phyloP scores from a whole-genome alignment of 306 rosid genomes.

The Vachellia pachyceras region DNA sequence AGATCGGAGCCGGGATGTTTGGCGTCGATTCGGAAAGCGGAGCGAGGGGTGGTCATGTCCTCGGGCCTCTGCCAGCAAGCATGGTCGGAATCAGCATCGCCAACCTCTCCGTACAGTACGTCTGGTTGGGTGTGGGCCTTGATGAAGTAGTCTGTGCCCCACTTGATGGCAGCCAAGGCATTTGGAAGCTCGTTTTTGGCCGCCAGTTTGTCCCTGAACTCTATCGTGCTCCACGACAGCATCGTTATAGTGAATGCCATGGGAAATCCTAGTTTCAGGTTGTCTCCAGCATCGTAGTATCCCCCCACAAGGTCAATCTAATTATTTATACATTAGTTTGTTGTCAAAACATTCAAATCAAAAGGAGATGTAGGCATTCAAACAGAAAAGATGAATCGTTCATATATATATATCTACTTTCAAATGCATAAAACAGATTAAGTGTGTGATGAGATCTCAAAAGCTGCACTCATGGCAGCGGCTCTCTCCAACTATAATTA shows the following conservation, averaged over 20 bases:
- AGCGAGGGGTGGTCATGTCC: constrained; percentile 64
- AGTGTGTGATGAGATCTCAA: too few relatives aligned
- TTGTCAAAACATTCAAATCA: background rate
- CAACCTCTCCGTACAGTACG: constrained; percentile 55
- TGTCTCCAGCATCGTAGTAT: constrained; percentile 82
- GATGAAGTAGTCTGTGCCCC: constrained; percentile 72
- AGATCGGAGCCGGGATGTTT: constrained; percentile 66
- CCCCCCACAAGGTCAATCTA: constrained; percentile 68
- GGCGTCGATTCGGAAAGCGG: constrained; percentile 39
- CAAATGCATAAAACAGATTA: background rate
- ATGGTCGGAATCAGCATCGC: constrained; percentile 63
- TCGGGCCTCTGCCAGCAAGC: constrained; percentile 73
- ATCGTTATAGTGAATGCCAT: constrained; percentile 69
- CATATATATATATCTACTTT: too few relatives aligned
- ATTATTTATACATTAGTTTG: background rate
- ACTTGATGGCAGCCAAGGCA: constrained; percentile 55
- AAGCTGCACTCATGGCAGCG: too few relatives aligned
- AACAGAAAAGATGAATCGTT: too few relatives aligned
- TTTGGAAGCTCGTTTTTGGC: constrained; percentile 41
- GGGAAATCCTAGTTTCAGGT: constrained; percentile 66
- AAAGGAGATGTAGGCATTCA: too few relatives aligned
- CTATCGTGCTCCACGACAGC: constrained; percentile 75
- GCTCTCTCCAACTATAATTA: too few relatives aligned
- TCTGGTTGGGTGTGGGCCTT: constrained; percentile 58
- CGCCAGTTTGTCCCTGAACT: constrained; percentile 41